These are phyloP conservation scores for Delphinella strobiligena DNA, from an alignment of 2,329 filamentous ascomycete genomes.

Conservation along the genomic window DNA sequence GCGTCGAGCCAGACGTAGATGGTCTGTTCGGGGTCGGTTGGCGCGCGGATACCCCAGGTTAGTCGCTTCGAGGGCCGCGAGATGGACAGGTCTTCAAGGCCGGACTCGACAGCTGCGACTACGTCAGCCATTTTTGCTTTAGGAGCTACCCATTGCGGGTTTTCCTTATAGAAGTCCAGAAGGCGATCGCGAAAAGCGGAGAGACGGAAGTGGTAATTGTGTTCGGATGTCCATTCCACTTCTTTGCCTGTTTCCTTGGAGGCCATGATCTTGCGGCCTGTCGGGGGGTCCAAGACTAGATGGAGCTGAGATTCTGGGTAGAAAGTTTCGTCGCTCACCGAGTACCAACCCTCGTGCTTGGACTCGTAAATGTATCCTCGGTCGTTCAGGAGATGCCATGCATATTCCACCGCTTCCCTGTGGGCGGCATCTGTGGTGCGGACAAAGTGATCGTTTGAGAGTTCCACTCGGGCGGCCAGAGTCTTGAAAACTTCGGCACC, in stretches of 20 bases:
- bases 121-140: conserved; percentile 64
- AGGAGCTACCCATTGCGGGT: conserved; percentile 69
- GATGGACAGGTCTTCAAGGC: conserved; percentile 77
- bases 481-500: conserved; percentile 69
- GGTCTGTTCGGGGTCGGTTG: conserved; percentile 71
- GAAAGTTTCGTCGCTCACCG: conserved; percentile 91
- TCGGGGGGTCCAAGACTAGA: conserved; percentile 62
- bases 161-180: conserved; percentile 65
- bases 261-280: conserved; percentile 71
- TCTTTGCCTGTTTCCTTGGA: conserved; percentile 80
- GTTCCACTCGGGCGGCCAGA: conserved; percentile 55
- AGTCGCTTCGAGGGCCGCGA: conserved; percentile 70
- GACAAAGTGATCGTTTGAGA: conserved; percentile 78
- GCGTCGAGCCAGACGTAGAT: conserved; percentile 99
- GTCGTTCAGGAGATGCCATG: conserved; percentile 72
- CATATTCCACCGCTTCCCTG: conserved; percentile 71
- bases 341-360: conserved; percentile 92
- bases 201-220: conserved; percentile 89
- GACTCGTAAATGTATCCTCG: conserved; percentile 69
- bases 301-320: conserved; percentile 70
- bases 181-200: conserved; percentile 70
- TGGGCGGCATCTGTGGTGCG: conserved; percentile 81
- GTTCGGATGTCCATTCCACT: conserved; percentile 89
- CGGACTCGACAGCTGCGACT: conserved; percentile 59
- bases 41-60: conserved; percentile 80